A percentile compares a stretch with the other conserved stretches of the same genome.
These are phyloP conservation scores for Aspergillus wentii DNA, from an alignment of 495 filamentous ascomycete genomes.

Conservation along the genomic window DNA sequence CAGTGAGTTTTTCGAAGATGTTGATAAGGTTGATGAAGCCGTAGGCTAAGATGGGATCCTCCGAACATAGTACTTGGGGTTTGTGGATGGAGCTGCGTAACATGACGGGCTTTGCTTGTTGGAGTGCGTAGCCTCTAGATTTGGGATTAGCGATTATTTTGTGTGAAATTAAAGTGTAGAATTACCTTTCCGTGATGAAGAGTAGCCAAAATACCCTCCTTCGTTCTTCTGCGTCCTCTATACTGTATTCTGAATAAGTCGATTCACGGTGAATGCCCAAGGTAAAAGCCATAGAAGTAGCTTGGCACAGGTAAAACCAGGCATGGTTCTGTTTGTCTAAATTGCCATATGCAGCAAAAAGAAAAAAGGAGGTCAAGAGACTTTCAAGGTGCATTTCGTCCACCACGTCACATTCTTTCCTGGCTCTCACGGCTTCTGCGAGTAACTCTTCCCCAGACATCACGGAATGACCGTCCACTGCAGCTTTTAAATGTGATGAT, in stretches of 20 bases:
- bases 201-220: constrained; percentile 60
- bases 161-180: not conserved
- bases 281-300: constrained; percentile 53
- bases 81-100: constrained; percentile 45
- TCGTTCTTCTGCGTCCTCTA: constrained; percentile 46
- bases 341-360: constrained; percentile 71
- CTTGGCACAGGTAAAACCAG: constrained; percentile 62
- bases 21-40: constrained; percentile 52
- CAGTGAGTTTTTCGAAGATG: constrained; percentile 44
- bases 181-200: constrained; percentile 55
- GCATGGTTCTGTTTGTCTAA: constrained; percentile 50
- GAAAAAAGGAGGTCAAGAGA: constrained; percentile 74
- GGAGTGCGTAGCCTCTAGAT: constrained; percentile 40
- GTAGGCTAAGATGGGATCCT: constrained; percentile 42
- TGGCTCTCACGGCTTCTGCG: constrained; percentile 69
- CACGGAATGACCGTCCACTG: constrained; percentile 43
- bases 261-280: constrained; percentile 56
- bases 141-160: not conserved
- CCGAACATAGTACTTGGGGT: constrained; percentile 40
- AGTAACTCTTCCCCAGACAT: constrained; percentile 51
- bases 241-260: constrained; percentile 38
- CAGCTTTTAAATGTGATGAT: constrained; percentile 43
- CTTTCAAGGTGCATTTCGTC: constrained; percentile 57
- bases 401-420: constrained; percentile 69
- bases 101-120: constrained; percentile 51